Evolutionary conservation across 305 asterid species (phyloP).

Genomic region (Rubia peregrina): DNA sequence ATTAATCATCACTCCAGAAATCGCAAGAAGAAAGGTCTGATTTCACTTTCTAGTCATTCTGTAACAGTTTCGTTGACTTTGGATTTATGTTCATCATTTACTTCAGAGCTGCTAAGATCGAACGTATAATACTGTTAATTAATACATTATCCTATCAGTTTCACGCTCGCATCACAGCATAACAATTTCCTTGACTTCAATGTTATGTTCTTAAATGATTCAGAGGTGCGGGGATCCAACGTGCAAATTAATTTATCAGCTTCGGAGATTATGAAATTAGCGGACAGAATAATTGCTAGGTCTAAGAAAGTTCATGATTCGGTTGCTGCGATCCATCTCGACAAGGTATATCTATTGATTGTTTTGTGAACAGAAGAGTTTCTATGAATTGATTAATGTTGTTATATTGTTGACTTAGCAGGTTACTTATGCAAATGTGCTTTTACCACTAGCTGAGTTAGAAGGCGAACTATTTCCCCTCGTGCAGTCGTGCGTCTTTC

Average conservation of each 20-base stretch:
- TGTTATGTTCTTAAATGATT: conserved; percentile 6
- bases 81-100: not conserved
- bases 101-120: not conserved
- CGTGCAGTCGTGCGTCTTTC: conserved; percentile 84
- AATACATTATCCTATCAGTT: too few species aligned
- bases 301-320: conserved; percentile 74
- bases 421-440: conserved; percentile 71
- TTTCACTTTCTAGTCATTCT: not conserved
- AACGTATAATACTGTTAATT: too few species aligned
- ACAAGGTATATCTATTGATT: conserved; percentile 43
- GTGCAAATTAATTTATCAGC: conserved; percentile 54
- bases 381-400: not conserved
- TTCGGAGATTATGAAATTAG: conserved; percentile 62
- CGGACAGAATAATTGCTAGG: conserved; percentile 59
- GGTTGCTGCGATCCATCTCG: conserved; percentile 78
- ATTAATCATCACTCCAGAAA: conserved; percentile 44
- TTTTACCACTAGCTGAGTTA: conserved; percentile 66
- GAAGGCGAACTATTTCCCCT: conserved; percentile 90
- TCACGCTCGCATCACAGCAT: not conserved
- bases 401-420: conserved; percentile 13
- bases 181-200: not conserved
- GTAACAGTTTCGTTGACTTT: not conserved
- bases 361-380: not conserved
- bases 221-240: conserved; percentile 64
- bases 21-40: conserved; percentile 56